Conservation (phyloP, 1,284 basidiomycete species). For the Peniophora sp. region DNA sequence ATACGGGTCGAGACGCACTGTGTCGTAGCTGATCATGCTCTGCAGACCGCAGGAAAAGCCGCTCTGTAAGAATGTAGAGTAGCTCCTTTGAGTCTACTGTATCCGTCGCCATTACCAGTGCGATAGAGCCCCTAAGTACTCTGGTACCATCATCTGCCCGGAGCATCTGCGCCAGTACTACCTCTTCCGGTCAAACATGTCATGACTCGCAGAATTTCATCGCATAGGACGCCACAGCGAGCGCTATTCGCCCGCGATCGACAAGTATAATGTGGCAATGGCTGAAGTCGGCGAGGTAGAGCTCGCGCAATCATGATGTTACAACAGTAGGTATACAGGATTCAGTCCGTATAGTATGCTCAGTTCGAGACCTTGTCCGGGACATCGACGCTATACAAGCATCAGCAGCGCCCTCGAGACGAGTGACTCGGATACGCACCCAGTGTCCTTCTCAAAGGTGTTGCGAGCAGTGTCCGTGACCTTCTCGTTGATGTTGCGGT, state of each 20-base stretch:
- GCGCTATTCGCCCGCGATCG: too few relatives aligned
- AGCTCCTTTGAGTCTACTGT: too few relatives aligned
- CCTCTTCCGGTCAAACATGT: too few relatives aligned
- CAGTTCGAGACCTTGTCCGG: not conserved
- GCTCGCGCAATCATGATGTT: too few relatives aligned
- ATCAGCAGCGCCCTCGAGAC: not conserved
- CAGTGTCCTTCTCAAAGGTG: not conserved
- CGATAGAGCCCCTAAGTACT: too few relatives aligned
- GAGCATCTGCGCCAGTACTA: too few relatives aligned
- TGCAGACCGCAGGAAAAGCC: constrained; percentile 7
- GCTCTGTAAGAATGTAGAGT: not conserved
- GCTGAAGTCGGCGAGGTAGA: too few relatives aligned
- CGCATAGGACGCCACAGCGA: too few relatives aligned
- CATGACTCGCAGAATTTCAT: too few relatives aligned
- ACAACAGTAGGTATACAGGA: not conserved
- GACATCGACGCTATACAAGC: not conserved
- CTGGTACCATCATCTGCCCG: too few relatives aligned
- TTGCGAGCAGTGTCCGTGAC: not conserved
- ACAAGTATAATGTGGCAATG: too few relatives aligned
- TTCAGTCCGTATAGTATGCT: not conserved
- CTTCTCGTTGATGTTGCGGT: not conserved
- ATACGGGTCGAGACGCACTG: constrained; percentile 26
- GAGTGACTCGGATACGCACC: not conserved
- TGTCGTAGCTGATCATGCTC: not conserved
- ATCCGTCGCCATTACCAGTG: too few relatives aligned